Conservation (phyloP, 306 rosid species). For the Vicia sativa region DNA sequence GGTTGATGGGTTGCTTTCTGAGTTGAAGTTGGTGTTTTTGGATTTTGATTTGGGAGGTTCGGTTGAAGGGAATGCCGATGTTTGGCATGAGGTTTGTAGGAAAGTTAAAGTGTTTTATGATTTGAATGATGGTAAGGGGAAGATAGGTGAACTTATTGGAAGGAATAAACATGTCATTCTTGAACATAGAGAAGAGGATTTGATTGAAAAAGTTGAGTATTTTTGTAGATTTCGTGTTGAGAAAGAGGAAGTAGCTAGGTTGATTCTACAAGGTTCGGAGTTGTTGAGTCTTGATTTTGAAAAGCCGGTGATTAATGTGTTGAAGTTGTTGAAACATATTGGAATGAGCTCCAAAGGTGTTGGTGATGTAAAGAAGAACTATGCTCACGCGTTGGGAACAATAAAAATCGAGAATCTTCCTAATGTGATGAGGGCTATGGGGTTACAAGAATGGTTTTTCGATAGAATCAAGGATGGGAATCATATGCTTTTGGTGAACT, state of each 20-base stretch:
- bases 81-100: conserved; percentile 62
- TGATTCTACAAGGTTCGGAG: conserved; percentile 56
- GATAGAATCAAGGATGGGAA: conserved; percentile 55
- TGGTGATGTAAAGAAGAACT: conserved; percentile 38
- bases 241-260: conserved; percentile 54
- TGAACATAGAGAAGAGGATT: conserved; percentile 50
- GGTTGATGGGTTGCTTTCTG: conserved; percentile 49
- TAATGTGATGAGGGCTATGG: conserved; percentile 64
- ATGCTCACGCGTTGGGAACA: conserved; percentile 61
- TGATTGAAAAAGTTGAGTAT: conserved; percentile 49
- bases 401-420: conserved; percentile 70
- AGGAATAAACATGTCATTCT: conserved; percentile 53
- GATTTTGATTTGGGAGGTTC: conserved; percentile 55
- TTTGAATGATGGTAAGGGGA: conserved; percentile 52
- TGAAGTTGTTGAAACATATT: conserved; percentile 64
- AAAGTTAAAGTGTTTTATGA: conserved; percentile 65
- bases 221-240: conserved; percentile 59
- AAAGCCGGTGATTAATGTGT: conserved; percentile 46
- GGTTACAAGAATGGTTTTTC: conserved; percentile 70
- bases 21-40: conserved; percentile 50
- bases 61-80: conserved; percentile 62
- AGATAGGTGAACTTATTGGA: conserved; percentile 49
- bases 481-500: conserved; percentile 52
- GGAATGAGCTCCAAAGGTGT: conserved; percentile 46
- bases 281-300: conserved; percentile 61